Conservation (phyloP, 2,329 filamentous ascomycete species). For the Hymenoscyphus fraxineus region DNA sequence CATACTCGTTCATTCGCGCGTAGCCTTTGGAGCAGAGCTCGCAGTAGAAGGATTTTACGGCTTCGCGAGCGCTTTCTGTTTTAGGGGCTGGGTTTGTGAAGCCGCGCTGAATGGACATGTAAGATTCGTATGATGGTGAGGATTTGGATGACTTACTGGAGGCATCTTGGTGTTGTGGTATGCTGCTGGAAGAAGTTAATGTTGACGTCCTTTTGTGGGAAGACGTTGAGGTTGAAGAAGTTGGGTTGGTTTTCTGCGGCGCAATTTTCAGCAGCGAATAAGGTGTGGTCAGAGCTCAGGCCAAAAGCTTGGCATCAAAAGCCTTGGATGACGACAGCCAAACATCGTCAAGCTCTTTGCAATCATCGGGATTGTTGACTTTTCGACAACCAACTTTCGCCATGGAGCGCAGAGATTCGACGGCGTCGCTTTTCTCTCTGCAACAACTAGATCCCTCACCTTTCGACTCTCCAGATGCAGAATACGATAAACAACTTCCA, state of each 20-base stretch:
- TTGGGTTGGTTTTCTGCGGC: neutral
- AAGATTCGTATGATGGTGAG: neutral
- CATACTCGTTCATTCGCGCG: slow-evolving; percentile 90
- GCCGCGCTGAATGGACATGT: slow-evolving; percentile 38
- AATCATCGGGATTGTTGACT: neutral
- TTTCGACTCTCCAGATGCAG: slow-evolving; percentile 57
- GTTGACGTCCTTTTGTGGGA: neutral
- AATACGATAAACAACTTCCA: slow-evolving; percentile 41
- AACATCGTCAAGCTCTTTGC: slow-evolving; percentile 1
- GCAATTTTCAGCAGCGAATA: slow-evolving; percentile 16
- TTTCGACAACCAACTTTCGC: neutral
- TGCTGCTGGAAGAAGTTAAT: neutral
- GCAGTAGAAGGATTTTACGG: slow-evolving; percentile 78
- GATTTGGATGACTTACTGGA: neutral
- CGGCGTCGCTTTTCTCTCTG: slow-evolving; percentile 58
- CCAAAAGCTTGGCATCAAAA: neutral
- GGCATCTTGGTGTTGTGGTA: neutral
- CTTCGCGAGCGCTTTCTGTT: slow-evolving; percentile 66
- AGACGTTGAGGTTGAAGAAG: neutral
- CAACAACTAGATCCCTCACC: slow-evolving; percentile 79
- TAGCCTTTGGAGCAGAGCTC: slow-evolving; percentile 92
- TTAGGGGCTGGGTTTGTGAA: slow-evolving; percentile 45
- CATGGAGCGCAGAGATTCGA: slow-evolving; percentile 39
- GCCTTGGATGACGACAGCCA: neutral
- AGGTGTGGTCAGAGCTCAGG: slow-evolving; percentile 26